A percentile compares a stretch with the other conserved stretches of the same genome.
phyloP scores from a whole-genome alignment of 2,329 filamentous ascomycete species.

The Alternaria ventricosa region DNA sequence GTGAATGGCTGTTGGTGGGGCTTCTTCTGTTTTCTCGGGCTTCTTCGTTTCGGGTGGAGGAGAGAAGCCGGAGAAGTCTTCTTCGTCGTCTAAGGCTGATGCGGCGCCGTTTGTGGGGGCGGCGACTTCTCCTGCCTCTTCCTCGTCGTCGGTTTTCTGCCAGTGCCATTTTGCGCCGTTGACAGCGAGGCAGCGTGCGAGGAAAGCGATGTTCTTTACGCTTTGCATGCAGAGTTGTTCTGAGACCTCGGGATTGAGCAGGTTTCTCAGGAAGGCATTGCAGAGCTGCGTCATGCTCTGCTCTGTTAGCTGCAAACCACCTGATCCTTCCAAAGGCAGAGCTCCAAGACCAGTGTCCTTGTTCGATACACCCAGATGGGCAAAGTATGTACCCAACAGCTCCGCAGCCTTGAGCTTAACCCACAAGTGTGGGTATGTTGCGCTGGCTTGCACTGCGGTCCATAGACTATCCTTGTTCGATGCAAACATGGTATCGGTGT shows the following conservation, averaged over 20 bases:
- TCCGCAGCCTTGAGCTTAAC: slow-evolving; percentile 80
- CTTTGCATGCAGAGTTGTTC: slow-evolving; percentile 80
- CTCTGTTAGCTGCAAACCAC: slow-evolving; percentile 71
- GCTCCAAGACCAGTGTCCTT: slow-evolving; percentile 59
- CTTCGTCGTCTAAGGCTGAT: slow-evolving; percentile 44
- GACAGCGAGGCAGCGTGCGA: slow-evolving; percentile 70
- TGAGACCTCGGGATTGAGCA: slow-evolving; percentile 70
- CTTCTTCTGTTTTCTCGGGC: slow-evolving; percentile 26
- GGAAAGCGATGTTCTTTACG: slow-evolving; percentile 81
- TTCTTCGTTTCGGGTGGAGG: slow-evolving; percentile 21
- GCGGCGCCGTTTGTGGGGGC: slow-evolving; percentile 44
- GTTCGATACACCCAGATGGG: slow-evolving; percentile 74
- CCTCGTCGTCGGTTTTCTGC: slow-evolving; percentile 53
- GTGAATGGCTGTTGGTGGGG: slow-evolving; percentile 62
- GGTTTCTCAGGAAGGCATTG: slow-evolving; percentile 62
- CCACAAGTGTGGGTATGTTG: slow-evolving; percentile 74
- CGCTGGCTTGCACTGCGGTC: slow-evolving; percentile 69
- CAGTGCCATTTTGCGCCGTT: slow-evolving; percentile 60
- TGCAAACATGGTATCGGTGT: slow-evolving; percentile 69
- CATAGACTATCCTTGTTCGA: slow-evolving; percentile 70
- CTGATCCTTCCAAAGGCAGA: slow-evolving; percentile 70
- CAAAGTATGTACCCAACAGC: slow-evolving; percentile 77
- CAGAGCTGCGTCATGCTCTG: slow-evolving; percentile 67
- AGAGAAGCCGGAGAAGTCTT: slow-evolving; percentile 38
- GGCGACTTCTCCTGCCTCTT: slow-evolving; percentile 50